Conservation (phyloP, 192 early-diverging fungal species). For the Backusella mclennaniae region DNA sequence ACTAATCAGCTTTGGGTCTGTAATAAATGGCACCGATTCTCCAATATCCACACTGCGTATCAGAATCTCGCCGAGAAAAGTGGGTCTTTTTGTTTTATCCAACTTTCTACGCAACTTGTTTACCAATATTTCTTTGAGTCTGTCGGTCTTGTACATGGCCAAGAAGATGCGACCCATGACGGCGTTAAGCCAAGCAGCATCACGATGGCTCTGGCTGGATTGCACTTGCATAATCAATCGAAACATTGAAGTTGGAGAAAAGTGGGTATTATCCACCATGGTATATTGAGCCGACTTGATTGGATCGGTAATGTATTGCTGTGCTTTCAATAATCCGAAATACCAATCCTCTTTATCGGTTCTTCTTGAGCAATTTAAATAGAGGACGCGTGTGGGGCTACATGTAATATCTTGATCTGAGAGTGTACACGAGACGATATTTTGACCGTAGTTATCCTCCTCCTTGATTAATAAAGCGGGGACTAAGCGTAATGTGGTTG, state of each 20-base stretch:
- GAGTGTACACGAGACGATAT: constrained; percentile 62
- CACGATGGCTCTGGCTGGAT: constrained; percentile 48
- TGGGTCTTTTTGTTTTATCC: constrained; percentile 60
- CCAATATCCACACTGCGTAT: constrained; percentile 78
- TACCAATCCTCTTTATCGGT: constrained; percentile 94
- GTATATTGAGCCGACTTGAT: neutral
- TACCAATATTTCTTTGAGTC: constrained; percentile 54
- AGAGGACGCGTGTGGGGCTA: constrained; percentile 52
- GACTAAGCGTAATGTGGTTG: constrained; percentile 56
- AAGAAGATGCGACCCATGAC: constrained; percentile 81
- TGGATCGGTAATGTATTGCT: constrained; percentile 49
- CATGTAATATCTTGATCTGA: constrained; percentile 21
- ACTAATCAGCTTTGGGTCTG: constrained; percentile 66
- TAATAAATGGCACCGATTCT: constrained; percentile 80
- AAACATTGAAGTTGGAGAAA: constrained; percentile 38
- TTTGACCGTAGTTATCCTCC: constrained; percentile 32
- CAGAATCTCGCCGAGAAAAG: constrained; percentile 78
- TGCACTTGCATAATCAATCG: constrained; percentile 46
- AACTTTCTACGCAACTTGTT: constrained; percentile 67
- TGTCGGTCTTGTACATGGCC: constrained; percentile 64
- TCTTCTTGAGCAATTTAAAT: constrained; percentile 58
- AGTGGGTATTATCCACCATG: constrained; percentile 35
- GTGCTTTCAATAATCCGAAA: constrained; percentile 64
- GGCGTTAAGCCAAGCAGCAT: constrained; percentile 80
- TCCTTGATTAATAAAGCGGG: neutral